These are phyloP conservation scores for Fomes fomentarius DNA, from an alignment of 1,284 basidiomycete species.

Conservation along the genomic window DNA sequence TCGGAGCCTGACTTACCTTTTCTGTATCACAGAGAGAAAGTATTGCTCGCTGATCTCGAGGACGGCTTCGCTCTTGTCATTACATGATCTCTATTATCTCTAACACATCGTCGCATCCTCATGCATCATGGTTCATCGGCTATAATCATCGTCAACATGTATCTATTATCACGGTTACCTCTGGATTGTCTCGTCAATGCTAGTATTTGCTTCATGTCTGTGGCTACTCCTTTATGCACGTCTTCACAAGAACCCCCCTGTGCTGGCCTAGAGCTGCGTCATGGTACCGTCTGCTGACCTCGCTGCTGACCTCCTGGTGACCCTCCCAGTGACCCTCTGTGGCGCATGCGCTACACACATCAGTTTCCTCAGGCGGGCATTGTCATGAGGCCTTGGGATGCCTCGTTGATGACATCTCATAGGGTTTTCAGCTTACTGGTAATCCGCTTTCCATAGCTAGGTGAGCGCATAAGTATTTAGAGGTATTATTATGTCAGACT, in stretches of 20 bases:
- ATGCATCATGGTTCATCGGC: slow-evolving; percentile 9
- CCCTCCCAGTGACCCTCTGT: not conserved
- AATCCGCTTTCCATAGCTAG: not conserved
- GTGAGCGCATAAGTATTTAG: not conserved
- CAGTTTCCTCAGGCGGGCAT: not conserved
- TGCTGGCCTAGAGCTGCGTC: too few species aligned
- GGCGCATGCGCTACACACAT: not conserved
- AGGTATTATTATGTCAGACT: not conserved
- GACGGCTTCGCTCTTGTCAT: slow-evolving; percentile 59
- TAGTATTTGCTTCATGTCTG: not conserved
- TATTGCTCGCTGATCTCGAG: slow-evolving; percentile 54
- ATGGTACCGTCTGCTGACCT: too few species aligned
- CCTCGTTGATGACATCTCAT: not conserved
- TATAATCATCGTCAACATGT: slow-evolving; percentile 17
- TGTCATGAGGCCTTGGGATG: not conserved
- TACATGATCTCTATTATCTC: slow-evolving; percentile 38
- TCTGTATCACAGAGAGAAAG: slow-evolving; percentile 44
- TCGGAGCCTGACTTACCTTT: slow-evolving; percentile 9
- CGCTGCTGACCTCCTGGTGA: not conserved
- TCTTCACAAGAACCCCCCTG: not conserved
- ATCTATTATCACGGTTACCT: slow-evolving; percentile 24
- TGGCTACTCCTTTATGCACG: not conserved
- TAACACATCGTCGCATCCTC: slow-evolving; percentile 15
- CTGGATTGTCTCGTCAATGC: slow-evolving; percentile 17
- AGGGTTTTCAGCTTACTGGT: not conserved